Percentiles rank a stretch among this genome's conserved stretches.
Evolutionary conservation across 129 eudicot genomes (phyloP).

Genomic region (Arctium lappa): DNA sequence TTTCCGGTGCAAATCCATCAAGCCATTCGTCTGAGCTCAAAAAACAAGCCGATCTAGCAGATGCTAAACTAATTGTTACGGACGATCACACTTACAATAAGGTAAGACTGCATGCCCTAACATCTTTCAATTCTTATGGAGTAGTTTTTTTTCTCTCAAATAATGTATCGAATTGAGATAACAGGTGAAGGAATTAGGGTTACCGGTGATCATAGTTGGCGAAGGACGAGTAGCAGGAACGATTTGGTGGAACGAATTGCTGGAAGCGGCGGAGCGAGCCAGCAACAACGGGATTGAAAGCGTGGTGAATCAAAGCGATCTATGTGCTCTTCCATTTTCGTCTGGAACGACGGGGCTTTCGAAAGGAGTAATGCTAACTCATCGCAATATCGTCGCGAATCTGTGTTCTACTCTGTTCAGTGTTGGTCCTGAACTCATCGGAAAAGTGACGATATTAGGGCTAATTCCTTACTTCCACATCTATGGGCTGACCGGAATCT

Average conservation of each 20-base stretch:
- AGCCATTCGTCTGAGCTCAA: constrained; percentile 66
- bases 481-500: constrained; percentile 81
- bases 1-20: constrained; percentile 82
- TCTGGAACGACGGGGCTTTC: constrained; percentile 96
- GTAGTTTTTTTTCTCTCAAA: too few relatives aligned
- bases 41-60: constrained; percentile 88
- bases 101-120: constrained; percentile 30
- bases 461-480: constrained; percentile 89
- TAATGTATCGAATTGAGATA: not conserved
- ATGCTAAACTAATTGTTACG: constrained; percentile 79
- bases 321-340: constrained; percentile 95
- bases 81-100: constrained; percentile 59
- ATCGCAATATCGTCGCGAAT: constrained; percentile 78
- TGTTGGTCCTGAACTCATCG: constrained; percentile 66
- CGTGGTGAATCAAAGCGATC: constrained; percentile 49
- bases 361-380: constrained; percentile 93
- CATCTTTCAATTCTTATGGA: too few relatives aligned
- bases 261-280: constrained; percentile 66
- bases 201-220: constrained; percentile 60
- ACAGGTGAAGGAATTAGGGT: constrained; percentile 65
- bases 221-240: constrained; percentile 59
- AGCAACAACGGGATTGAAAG: constrained; percentile 35
- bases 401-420: constrained; percentile 79
- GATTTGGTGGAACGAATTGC: constrained; percentile 61
- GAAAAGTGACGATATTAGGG: constrained; percentile 70